Evolutionary conservation across 2,329 filamentous ascomycete genomes (phyloP).

Genomic region (Thielaviopsis euricoi): DNA sequence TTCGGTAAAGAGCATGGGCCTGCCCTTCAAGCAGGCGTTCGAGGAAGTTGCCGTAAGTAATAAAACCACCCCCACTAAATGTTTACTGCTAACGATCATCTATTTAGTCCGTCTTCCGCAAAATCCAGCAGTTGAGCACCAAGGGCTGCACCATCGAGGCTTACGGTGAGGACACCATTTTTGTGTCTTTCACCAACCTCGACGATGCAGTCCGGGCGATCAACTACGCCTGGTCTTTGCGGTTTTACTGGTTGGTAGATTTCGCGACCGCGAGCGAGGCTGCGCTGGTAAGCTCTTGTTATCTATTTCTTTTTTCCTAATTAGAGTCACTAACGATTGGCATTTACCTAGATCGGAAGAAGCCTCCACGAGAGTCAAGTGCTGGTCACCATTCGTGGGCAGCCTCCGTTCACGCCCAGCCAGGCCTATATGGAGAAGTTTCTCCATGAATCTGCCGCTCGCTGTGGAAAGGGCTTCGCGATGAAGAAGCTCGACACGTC

Average conservation of each 20-base stretch:
- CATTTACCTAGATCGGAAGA: neutral
- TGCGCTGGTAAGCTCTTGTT: neutral
- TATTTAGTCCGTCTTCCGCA: neutral
- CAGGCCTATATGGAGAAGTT: conserved; percentile 8
- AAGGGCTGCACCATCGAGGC: neutral
- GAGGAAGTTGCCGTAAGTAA: neutral
- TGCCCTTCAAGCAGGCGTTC: neutral
- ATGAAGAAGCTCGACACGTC: conserved; percentile 18
- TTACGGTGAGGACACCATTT: neutral
- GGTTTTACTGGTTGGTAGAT: neutral
- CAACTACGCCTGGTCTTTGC: too few species aligned
- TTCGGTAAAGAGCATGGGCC: neutral
- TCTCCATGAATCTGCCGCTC: neutral
- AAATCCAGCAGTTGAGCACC: neutral
- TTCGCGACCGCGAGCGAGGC: neutral
- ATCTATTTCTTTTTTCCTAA: neutral
- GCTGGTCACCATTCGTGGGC: neutral
- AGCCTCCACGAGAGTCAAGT: conserved; percentile 1
- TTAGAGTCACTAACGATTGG: neutral
- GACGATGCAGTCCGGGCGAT: neutral
- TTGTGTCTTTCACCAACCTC: neutral
- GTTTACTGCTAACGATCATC: too few species aligned
- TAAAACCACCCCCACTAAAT: too few species aligned
- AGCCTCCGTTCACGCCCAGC: conserved; percentile 7
- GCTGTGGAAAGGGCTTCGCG: conserved; percentile 10